Evolutionary conservation across 139 green algal genomes (phyloP), one percentile per base, ranked within the genome.

Genomic region (Nannochloris sp.): DNA sequence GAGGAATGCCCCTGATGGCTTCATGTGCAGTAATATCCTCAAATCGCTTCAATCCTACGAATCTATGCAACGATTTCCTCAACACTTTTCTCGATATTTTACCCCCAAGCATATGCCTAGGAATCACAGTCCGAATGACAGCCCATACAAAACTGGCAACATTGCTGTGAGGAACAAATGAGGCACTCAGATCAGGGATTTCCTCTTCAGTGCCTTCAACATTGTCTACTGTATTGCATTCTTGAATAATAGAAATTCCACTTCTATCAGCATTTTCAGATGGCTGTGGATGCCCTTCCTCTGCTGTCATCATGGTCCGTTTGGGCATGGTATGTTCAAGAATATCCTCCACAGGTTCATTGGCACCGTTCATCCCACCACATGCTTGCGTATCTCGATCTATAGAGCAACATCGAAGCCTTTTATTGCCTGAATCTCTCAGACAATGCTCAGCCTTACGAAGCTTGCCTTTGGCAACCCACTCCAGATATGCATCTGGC

Each of bases 121-220:
- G 87, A 30, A 89, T 63, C 3, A 91, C 44, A 33, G 58, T 57
- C 0, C 75, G 61, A 13, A 91, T 16, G 6, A 79, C 75, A 4
- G 74, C 72, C 87, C 82, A 93, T 46, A 90, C 33, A 66, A 90
- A 91, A 1, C 65, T 56, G 8, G 66, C 49, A 20, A 93, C 87
- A 6, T 62, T 57, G 3, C 14, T 28, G 55, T 79, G 65, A 3
- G 80, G 73, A 16, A 80, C 63, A 65, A 66, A 77, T 30, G 70
- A 77, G 25, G 61, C 63, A 3, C 79, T 69, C 48, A 84, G 50
- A 30, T 82, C 50, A 6, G 50, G 12, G 25, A 37, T 25, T 55
- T 55, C 50, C 14, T 30, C 28, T 8, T 5, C 25, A 59, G 12
- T 59, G 20, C 14, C 9, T 33, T 13, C 23, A 12, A 12, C 33